A percentile compares a stretch with the other conserved stretches of the same genome.
phyloP scores from a whole-genome alignment of 2,329 filamentous ascomycete species.

The Monosporascus cannonballus region DNA sequence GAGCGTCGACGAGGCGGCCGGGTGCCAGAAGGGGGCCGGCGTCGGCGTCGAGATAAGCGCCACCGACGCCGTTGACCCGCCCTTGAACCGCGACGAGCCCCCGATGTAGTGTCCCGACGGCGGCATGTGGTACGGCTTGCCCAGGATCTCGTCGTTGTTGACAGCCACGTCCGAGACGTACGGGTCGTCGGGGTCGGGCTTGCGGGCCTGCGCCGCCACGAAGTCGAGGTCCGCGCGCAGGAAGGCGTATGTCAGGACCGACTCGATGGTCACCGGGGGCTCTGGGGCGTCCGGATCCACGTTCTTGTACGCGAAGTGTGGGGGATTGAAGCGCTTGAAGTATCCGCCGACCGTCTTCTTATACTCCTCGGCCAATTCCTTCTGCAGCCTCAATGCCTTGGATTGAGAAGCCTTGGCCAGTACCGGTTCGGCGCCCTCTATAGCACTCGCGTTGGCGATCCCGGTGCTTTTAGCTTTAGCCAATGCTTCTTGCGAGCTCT shows the following conservation, averaged over 20 bases:
- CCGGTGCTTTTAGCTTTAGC: conserved; percentile 30
- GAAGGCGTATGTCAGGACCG: conserved; percentile 86
- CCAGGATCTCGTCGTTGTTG: conserved; percentile 79
- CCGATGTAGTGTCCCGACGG: conserved; percentile 61
- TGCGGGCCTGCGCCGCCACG: conserved; percentile 78
- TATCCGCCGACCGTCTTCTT: conserved; percentile 85
- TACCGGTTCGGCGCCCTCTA: conserved; percentile 35
- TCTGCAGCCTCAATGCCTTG: conserved; percentile 64
- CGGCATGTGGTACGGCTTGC: conserved; percentile 46
- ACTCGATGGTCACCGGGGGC: conserved; percentile 57
- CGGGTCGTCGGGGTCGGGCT: conserved; percentile 66
- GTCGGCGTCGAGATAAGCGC: conserved; percentile 90
- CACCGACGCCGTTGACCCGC: conserved; percentile 86
- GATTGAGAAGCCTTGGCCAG: conserved; percentile 45
- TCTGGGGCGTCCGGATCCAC: conserved; percentile 27
- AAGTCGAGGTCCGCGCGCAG: conserved; percentile 93
- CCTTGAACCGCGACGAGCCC: conserved; percentile 74
- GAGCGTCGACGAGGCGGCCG: conserved; percentile 74
- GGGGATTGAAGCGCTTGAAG: conserved; percentile 82
- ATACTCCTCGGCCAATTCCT: conserved; percentile 68
- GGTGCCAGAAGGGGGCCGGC: conserved; percentile 91
- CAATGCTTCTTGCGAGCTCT: conserved; percentile 40
- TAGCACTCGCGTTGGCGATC: conserved; percentile 29
- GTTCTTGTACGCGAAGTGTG: conserved; percentile 54
- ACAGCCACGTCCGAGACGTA: conserved; percentile 69